Evolutionary conservation across 441 rosid genomes (phyloP).

Genomic region (Geranium incanum): DNA sequence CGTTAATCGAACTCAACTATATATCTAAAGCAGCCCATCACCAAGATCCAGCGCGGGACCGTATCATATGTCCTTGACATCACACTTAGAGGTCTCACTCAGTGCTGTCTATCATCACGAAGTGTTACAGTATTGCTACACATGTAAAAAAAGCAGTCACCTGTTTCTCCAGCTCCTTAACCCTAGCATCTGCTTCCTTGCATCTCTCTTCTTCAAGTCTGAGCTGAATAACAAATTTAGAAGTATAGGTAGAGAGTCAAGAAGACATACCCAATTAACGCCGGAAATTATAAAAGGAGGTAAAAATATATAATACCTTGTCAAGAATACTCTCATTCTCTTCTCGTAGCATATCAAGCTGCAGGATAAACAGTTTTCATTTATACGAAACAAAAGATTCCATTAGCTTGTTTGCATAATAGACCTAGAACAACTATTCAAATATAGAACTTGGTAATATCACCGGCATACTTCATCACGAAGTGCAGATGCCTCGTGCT

Average conservation of each 20-base stretch:
- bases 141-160: constrained; percentile 26
- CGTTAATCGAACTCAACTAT: too few relatives aligned
- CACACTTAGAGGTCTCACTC: too few relatives aligned
- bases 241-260: constrained; percentile 9
- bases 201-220: constrained; percentile 87
- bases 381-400: constrained; percentile 14
- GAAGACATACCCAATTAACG: background rate
- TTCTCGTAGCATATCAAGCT: constrained; percentile 74
- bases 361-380: constrained; percentile 18
- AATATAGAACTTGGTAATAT: background rate
- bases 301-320: constrained; percentile 34
- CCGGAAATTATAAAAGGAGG: constrained; percentile 6
- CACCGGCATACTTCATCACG: constrained; percentile 52
- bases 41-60: too few relatives aligned
- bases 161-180: constrained; percentile 92
- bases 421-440: background rate
- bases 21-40: too few relatives aligned
- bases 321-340: constrained; percentile 55
- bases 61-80: too few relatives aligned
- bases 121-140: background rate
- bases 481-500: constrained; percentile 63
- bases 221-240: constrained; percentile 49
- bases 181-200: constrained; percentile 80
- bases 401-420: constrained; percentile 11
- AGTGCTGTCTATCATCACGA: background rate